phyloP scores from a whole-genome alignment of 495 filamentous ascomycete genomes.

The Penicillium herquei region DNA sequence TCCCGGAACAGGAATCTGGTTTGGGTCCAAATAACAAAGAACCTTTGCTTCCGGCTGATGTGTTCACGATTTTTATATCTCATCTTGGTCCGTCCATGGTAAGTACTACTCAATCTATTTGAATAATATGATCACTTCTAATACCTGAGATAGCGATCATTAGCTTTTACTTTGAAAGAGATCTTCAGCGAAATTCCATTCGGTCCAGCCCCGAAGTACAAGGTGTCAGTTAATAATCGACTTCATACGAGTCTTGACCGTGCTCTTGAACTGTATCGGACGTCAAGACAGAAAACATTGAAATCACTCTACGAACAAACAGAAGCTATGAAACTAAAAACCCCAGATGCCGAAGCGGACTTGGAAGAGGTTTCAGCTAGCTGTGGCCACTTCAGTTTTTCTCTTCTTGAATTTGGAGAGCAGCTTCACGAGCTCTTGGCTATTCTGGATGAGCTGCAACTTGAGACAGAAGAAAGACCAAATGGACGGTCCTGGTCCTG shows the following conservation, averaged over 20 bases:
- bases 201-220: constrained; percentile 58
- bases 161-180: constrained; percentile 84
- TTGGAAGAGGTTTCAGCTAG: constrained; percentile 95
- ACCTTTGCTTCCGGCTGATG: constrained; percentile 61
- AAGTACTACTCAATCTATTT: constrained; percentile 12
- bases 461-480: constrained; percentile 56
- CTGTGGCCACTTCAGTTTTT: constrained; percentile 92
- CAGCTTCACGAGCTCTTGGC: constrained; percentile 81
- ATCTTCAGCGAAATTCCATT: constrained; percentile 88
- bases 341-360: constrained; percentile 78
- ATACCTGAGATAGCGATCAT: constrained; percentile 58
- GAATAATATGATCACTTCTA: background rate
- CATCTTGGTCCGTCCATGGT: constrained; percentile 90
- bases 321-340: constrained; percentile 60
- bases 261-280: constrained; percentile 74
- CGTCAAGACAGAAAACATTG: constrained; percentile 71
- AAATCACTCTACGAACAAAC: constrained; percentile 74
- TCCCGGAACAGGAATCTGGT: constrained; percentile 13
- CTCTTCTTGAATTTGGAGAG: constrained; percentile 82
- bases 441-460: constrained; percentile 79
- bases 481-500: constrained; percentile 74
- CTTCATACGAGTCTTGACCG: constrained; percentile 75
- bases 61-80: constrained; percentile 83
- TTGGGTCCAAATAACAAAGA: constrained; percentile 15
- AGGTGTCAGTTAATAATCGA: constrained; percentile 70